phyloP scores from a whole-genome alignment of 495 filamentous ascomycete species.

The Aspergillus heteromorphus region DNA sequence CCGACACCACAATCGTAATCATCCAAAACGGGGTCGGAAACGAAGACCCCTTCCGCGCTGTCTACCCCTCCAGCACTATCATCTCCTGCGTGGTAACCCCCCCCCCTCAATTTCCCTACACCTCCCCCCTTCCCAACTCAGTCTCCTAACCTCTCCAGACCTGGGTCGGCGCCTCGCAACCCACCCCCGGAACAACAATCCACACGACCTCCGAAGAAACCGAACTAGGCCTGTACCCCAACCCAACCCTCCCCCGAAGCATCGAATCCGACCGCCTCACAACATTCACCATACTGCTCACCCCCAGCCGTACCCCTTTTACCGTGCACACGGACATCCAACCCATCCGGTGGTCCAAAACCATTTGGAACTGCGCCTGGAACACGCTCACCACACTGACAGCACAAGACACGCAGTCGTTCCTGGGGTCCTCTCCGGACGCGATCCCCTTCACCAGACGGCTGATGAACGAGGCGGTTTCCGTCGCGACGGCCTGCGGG shows the following conservation, averaged over 20 bases:
- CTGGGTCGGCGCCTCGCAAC: conserved; percentile 47
- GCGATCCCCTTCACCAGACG: conserved; percentile 36
- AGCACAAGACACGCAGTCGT: conserved; percentile 42
- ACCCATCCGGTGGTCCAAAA: conserved; percentile 47
- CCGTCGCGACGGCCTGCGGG: conserved; percentile 38
- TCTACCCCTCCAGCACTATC: conserved; percentile 51
- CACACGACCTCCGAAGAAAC: conserved; percentile 45
- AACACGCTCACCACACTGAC: conserved; percentile 50
- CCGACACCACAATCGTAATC: conserved; percentile 48
- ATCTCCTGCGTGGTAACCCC: conserved; percentile 49
- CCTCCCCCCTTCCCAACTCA: not conserved
- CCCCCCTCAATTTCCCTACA: not conserved
- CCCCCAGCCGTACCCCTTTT: conserved; percentile 33
- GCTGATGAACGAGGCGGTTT: conserved; percentile 47
- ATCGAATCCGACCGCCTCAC: conserved; percentile 30
- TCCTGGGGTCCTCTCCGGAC: conserved; percentile 39
- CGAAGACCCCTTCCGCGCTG: conserved; percentile 54
- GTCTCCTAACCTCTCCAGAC: conserved; percentile 22
- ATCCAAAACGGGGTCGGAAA: conserved; percentile 70
- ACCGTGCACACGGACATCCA: conserved; percentile 39
- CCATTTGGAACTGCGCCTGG: conserved; percentile 53
- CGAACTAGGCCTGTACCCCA: conserved; percentile 43
- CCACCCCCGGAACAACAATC: conserved; percentile 36
- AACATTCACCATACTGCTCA: conserved; percentile 34
- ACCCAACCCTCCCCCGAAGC: conserved; percentile 15